Evolutionary conservation across 176 grass and related monocot genomes (phyloP).

Genomic region (Rhynchospora breviuscula): DNA sequence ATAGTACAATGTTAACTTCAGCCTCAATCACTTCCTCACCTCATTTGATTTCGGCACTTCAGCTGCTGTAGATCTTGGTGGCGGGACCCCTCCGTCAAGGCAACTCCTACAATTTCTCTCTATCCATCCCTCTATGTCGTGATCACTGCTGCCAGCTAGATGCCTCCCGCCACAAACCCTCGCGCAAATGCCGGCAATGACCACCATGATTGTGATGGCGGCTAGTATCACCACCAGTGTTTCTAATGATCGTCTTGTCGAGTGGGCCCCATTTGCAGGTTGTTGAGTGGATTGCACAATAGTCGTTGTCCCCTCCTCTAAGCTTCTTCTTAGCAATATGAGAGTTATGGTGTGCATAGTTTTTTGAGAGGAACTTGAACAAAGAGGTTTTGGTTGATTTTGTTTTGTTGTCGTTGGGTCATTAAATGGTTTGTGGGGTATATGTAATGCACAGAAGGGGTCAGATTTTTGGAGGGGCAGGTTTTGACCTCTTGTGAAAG

Average conservation of each 20-base stretch:
- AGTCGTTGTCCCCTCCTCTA: background rate
- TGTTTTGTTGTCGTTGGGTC: background rate
- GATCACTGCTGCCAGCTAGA: constrained; percentile 30
- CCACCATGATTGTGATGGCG: constrained; percentile 57
- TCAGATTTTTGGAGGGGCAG: constrained; percentile 19
- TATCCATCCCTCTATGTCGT: constrained; percentile 64
- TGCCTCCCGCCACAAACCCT: constrained; percentile 46
- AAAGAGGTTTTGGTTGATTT: background rate
- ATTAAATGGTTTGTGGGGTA: constrained; percentile 9
- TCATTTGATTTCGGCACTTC: constrained; percentile 35
- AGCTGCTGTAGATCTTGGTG: background rate
- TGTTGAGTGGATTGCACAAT: constrained; percentile 7
- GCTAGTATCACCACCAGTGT: constrained; percentile 83
- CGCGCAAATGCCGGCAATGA: constrained; percentile 56
- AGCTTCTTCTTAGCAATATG: constrained; percentile 7
- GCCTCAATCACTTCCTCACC: constrained; percentile 31
- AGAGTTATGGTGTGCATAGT: constrained; percentile 1
- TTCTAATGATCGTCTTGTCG: constrained; percentile 49
- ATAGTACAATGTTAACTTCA: background rate
- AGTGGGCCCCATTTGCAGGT: background rate
- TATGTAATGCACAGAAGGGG: constrained; percentile 1
- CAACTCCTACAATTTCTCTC: constrained; percentile 67
- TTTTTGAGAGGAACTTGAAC: too few relatives aligned
- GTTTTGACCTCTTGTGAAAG: constrained; percentile 15
- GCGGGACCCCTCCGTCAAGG: constrained; percentile 63